Evolutionary conservation across 148 eudicot genomes (phyloP).

Genomic region (Persicaria tinctoria): DNA sequence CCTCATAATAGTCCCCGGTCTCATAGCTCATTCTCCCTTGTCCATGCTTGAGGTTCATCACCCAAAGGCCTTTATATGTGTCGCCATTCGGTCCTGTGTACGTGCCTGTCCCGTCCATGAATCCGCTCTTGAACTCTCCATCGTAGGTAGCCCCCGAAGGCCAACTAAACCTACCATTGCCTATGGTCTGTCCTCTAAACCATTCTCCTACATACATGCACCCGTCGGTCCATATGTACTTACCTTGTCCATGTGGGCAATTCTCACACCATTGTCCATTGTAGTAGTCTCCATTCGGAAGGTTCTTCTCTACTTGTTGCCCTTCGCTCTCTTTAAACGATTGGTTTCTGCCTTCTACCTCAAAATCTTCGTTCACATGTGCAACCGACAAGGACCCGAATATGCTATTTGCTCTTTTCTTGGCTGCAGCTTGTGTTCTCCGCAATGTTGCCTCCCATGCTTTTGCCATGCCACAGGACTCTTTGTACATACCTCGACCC

Average conservation of each 20-base stretch:
- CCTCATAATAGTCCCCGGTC: slow-evolving; percentile 68
- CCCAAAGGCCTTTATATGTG: slow-evolving; percentile 63
- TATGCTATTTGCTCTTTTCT: slow-evolving; percentile 80
- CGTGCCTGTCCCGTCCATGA: slow-evolving; percentile 82
- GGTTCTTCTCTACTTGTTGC: slow-evolving; percentile 50
- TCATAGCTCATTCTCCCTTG: slow-evolving; percentile 46
- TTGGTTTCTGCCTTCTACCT: slow-evolving; percentile 14
- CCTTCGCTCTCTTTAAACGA: slow-evolving; percentile 18
- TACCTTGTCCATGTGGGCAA: slow-evolving; percentile 78
- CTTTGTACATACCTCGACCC: slow-evolving; percentile 20
- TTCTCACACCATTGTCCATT: slow-evolving; percentile 72
- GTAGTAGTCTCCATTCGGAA: slow-evolving; percentile 84
- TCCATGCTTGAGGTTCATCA: slow-evolving; percentile 85
- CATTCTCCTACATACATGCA: slow-evolving; percentile 87
- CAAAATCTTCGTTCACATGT: slow-evolving; percentile 35
- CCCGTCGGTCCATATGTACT: slow-evolving; percentile 84
- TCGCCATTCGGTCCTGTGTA: slow-evolving; percentile 55
- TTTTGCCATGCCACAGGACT: slow-evolving; percentile 46
- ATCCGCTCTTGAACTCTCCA: slow-evolving; percentile 88
- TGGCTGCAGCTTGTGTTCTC: slow-evolving; percentile 82
- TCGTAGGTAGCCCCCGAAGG: slow-evolving; percentile 84
- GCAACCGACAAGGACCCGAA: slow-evolving; percentile 68
- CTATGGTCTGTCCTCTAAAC: slow-evolving; percentile 77
- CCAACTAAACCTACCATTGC: slow-evolving; percentile 84
- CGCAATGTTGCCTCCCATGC: slow-evolving; percentile 95